phyloP scores from a whole-genome alignment of 805 yeast genomes.

The Yamadazyma ubonensis region DNA sequence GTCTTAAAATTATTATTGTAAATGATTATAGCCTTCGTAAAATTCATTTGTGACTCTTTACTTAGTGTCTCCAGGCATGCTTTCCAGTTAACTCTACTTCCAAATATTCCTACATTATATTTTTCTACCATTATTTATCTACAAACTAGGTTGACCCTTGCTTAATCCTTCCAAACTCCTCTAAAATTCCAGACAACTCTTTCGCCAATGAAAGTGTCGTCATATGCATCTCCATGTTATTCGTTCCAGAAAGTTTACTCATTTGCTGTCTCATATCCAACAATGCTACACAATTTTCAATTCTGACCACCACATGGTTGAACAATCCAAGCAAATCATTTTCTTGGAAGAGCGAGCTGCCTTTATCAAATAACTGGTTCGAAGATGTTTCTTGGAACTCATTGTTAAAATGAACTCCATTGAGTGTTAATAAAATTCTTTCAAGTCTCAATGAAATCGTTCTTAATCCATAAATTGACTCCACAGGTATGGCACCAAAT shows the following conservation, averaged over 20 bases:
- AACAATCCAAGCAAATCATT: constrained; percentile 53
- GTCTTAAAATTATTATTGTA: too few relatives aligned
- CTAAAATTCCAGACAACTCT: constrained; percentile 11
- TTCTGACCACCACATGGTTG: constrained; percentile 65
- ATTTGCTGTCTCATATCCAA: constrained; percentile 35
- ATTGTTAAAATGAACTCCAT: constrained; percentile 38
- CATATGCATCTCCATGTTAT: constrained; percentile 10
- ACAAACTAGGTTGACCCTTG: background rate
- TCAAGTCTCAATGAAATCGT: constrained; percentile 58
- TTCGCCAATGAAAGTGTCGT: constrained; percentile 10
- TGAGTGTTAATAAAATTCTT: constrained; percentile 49
- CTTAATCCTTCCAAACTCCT: constrained; percentile 9
- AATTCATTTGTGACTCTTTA: too few relatives aligned
- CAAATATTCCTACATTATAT: too few relatives aligned
- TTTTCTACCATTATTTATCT: too few relatives aligned
- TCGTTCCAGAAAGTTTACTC: constrained; percentile 21
- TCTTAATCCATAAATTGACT: constrained; percentile 52
- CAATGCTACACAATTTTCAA: constrained; percentile 55
- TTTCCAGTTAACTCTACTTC: too few relatives aligned
- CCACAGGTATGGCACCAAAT: constrained; percentile 41
- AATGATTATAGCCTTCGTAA: too few relatives aligned
- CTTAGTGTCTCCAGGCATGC: too few relatives aligned
- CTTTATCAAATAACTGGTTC: constrained; percentile 21
- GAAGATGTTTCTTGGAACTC: constrained; percentile 30
- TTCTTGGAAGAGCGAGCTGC: constrained; percentile 21